Evolutionary conservation across 208 protist species (phyloP).

Genomic region (Acanthamoeba sp.): DNA sequence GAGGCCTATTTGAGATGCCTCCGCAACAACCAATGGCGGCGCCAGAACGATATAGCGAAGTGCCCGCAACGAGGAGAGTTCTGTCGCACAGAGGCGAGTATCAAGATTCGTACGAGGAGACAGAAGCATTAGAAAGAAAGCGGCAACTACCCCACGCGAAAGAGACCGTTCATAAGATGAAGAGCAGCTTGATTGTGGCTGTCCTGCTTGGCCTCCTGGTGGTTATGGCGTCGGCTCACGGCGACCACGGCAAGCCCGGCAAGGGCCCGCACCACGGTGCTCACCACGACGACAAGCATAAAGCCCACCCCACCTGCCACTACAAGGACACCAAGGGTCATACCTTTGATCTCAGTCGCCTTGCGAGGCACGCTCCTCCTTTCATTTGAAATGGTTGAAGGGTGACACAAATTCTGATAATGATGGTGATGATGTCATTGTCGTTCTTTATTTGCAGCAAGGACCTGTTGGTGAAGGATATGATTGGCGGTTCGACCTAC

Average conservation of each 20-base stretch:
- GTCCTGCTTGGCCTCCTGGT: neutral
- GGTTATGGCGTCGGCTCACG: neutral
- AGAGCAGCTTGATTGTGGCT: neutral
- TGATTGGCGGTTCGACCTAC: slow-evolving; percentile 10
- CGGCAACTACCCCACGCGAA: too few relatives aligned
- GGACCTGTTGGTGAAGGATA: neutral
- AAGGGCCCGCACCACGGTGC: neutral
- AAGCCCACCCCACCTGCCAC: neutral
- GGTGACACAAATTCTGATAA: neutral
- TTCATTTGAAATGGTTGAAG: neutral
- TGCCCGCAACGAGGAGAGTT: too few relatives aligned
- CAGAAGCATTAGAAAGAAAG: too few relatives aligned
- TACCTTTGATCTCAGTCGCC: neutral
- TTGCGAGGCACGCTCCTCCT: neutral
- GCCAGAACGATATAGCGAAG: too few relatives aligned
- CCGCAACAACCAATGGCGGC: too few relatives aligned
- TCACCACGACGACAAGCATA: neutral
- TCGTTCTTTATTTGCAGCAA: neutral
- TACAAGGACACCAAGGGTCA: slow-evolving; percentile 25
- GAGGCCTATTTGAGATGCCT: too few relatives aligned
- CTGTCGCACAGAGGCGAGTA: too few relatives aligned
- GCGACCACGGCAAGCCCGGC: neutral
- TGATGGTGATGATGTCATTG: neutral
- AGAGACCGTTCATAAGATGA: neutral
- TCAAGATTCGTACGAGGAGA: too few relatives aligned